Percentiles rank a stretch among this genome's conserved stretches.
These are phyloP conservation scores for Suillus subaureus DNA, from an alignment of 768 basidiomycete species.

Conservation along the genomic window DNA sequence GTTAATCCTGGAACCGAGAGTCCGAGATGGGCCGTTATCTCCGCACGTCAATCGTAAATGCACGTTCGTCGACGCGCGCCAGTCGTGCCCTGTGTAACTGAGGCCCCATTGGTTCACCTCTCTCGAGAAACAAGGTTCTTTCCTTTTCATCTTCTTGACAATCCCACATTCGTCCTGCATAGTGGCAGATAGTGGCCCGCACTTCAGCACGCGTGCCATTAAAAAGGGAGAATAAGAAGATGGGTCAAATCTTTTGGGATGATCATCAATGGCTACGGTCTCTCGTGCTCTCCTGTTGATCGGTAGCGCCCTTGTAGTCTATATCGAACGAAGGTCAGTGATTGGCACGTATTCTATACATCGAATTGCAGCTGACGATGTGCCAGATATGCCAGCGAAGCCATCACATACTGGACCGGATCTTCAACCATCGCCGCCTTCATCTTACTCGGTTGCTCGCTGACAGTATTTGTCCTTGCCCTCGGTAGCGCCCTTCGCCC, in stretches of 20 bases:
- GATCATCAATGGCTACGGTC: conserved; percentile 4
- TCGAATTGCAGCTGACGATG: not conserved
- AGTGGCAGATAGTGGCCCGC: not conserved
- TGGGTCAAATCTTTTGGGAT: not conserved
- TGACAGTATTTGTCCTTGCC: conserved; percentile 23
- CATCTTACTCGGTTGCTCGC: conserved; percentile 27
- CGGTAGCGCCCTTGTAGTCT: conserved; percentile 20
- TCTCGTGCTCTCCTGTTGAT: conserved; percentile 25
- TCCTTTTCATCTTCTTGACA: not conserved
- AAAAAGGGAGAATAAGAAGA: not conserved
- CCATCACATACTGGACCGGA: conserved; percentile 31
- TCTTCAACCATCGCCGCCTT: conserved; percentile 30
- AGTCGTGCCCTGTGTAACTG: not conserved
- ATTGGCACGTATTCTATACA: not conserved
- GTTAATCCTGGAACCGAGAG: not conserved
- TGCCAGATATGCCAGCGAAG: conserved; percentile 18
- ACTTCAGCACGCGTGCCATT: not conserved
- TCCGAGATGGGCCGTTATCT: not conserved
- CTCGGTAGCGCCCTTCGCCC: conserved; percentile 34
- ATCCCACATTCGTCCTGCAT: conserved; percentile 1
- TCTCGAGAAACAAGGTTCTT: not conserved
- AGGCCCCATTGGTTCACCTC: not conserved
- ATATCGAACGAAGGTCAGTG: conserved; percentile 22
- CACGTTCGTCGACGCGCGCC: conserved; percentile 6
- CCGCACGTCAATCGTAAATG: conserved; percentile 3